Conservation (phyloP, 148 eudicot species). For the Vaccinium myrtillus region DNA sequence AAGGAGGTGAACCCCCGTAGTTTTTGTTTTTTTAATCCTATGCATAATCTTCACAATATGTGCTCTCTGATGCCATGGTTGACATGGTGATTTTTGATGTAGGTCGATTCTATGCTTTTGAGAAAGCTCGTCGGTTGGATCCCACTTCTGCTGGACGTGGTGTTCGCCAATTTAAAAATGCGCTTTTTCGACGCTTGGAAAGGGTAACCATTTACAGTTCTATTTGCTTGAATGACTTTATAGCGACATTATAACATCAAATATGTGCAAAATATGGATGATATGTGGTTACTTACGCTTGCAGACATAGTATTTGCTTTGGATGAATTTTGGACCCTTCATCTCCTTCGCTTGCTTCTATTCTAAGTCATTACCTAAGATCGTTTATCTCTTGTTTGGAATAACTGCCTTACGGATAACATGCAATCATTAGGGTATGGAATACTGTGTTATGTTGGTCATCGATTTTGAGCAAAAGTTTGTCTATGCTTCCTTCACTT, state of each 20-base stretch:
- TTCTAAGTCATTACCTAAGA: not conserved
- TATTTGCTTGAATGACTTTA: not conserved
- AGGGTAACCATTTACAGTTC: slow-evolving; percentile 46
- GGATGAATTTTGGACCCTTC: not conserved
- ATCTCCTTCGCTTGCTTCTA: not conserved
- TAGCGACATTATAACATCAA: too few species aligned
- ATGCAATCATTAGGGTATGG: not conserved
- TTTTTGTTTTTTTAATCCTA: not conserved
- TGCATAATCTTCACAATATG: not conserved
- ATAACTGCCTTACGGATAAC: not conserved
- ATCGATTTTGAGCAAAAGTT: not conserved
- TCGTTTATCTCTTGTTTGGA: not conserved
- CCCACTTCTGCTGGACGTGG: slow-evolving; percentile 97
- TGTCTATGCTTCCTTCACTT: not conserved
- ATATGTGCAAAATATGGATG: not conserved
- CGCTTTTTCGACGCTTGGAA: slow-evolving; percentile 89
- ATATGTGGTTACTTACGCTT: too few species aligned
- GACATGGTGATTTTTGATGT: slow-evolving; percentile 16
- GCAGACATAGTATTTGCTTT: not conserved
- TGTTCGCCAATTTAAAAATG: slow-evolving; percentile 96
- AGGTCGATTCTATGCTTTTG: slow-evolving; percentile 99
- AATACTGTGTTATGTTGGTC: not conserved
- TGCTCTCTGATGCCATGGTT: not conserved
- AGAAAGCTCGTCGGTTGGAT: slow-evolving; percentile 90
- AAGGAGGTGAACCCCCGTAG: not conserved